Conservation (phyloP, 352 stramenopile genomes). For the Phytophthora cactorum region DNA sequence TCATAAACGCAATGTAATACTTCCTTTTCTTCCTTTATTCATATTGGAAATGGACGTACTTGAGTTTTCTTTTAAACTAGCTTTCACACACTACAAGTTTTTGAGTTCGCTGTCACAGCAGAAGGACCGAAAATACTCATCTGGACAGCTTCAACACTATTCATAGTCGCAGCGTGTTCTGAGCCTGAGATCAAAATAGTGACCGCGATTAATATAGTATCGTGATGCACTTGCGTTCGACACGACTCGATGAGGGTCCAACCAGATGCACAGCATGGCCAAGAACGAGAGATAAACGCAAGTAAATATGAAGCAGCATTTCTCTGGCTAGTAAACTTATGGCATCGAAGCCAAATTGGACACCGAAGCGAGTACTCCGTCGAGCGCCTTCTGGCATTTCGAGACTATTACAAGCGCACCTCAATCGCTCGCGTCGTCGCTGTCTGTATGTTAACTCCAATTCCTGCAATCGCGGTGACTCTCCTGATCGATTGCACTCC, state of each 20-base stretch:
- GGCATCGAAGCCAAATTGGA: conserved; percentile 17
- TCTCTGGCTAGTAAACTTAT: conserved; percentile 1
- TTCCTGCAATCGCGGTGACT: conserved; percentile 9
- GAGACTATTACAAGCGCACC: conserved; percentile 17
- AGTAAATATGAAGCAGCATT: not conserved
- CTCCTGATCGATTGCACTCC: conserved; percentile 16
- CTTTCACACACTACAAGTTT: no score
- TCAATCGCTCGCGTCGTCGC: conserved; percentile 9
- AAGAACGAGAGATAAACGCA: not conserved
- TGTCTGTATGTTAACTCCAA: conserved; percentile 10
- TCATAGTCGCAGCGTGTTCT: no score
- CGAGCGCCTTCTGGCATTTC: conserved; percentile 17
- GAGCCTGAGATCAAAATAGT: no score
- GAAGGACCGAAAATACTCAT: no score
- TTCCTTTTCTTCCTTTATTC: not conserved
- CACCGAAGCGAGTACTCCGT: conserved; percentile 21
- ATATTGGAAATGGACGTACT: not conserved
- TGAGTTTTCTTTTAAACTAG: no score
- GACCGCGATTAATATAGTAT: not conserved
- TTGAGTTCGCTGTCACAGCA: no score
- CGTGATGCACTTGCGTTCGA: not conserved
- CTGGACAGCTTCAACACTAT: no score
- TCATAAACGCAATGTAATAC: conserved; percentile 30
- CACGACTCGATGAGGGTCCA: conserved; percentile 5
- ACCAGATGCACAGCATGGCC: not conserved